A percentile compares a stretch with the other conserved stretches of the same genome.
These are phyloP conservation scores for Verticillium isaacii DNA, from an alignment of 2,329 filamentous ascomycete genomes.

Conservation along the genomic window DNA sequence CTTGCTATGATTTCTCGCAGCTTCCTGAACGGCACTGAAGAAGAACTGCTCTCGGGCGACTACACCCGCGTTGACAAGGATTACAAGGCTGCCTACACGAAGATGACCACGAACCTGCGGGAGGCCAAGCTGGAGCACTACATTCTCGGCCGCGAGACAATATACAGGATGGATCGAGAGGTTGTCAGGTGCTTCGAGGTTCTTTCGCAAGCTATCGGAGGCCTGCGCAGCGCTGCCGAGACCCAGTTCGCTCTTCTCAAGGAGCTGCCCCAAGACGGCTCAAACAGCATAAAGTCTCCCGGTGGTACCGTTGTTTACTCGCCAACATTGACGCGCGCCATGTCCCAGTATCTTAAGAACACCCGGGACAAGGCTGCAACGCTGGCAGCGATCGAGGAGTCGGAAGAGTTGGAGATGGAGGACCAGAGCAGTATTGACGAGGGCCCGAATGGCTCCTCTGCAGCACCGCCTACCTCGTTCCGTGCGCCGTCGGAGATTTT, in stretches of 20 bases:
- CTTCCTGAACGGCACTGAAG: conserved; percentile 78
- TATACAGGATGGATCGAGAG: conserved; percentile 73
- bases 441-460: conserved; percentile 18
- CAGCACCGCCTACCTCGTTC: background rate
- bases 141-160: conserved; percentile 69
- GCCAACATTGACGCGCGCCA: conserved; percentile 20
- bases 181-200: conserved; percentile 81
- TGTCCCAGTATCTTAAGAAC: conserved; percentile 30
- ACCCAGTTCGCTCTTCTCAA: conserved; percentile 83
- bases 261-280: conserved; percentile 42
- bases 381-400: conserved; percentile 60
- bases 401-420: conserved; percentile 51
- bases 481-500: conserved; percentile 79
- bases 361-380: conserved; percentile 38
- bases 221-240: conserved; percentile 80
- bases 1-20: conserved; percentile 75
- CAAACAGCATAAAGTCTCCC: conserved; percentile 25
- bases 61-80: conserved; percentile 58
- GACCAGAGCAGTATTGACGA: conserved; percentile 23
- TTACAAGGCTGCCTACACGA: conserved; percentile 63
- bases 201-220: conserved; percentile 83
- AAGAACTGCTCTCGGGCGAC: conserved; percentile 63
- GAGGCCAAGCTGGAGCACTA: conserved; percentile 92
- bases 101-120: conserved; percentile 70
- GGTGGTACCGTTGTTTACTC: conserved; percentile 21